Percentiles rank a stretch among this genome's conserved stretches.
Evolutionary conservation across 2,329 filamentous ascomycete genomes (phyloP).

Genomic region (Xylariaceae sp.): DNA sequence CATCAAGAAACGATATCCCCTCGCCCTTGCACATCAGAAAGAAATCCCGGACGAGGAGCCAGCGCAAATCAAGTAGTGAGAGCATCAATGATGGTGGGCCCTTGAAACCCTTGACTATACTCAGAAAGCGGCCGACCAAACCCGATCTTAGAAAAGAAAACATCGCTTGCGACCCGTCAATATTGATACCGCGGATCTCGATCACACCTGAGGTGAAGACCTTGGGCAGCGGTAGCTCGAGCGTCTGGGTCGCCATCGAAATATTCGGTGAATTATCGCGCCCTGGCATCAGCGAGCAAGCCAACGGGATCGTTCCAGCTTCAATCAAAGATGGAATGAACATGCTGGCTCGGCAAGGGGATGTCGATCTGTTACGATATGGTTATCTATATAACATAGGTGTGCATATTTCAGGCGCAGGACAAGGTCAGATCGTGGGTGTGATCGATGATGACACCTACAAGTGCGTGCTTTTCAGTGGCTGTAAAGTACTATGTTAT

Average conservation of each 20-base stretch:
- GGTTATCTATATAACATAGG: conserved; percentile 46
- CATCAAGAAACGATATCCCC: conserved; percentile 15
- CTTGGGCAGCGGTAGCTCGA: conserved; percentile 28
- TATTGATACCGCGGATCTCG: conserved; percentile 39
- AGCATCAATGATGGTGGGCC: conserved; percentile 17
- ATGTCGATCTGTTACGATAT: conserved; percentile 27
- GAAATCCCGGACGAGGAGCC: conserved; percentile 5
- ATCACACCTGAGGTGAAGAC: conserved; percentile 38
- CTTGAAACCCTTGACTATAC: conserved; percentile 21
- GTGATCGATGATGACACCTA: conserved; percentile 33
- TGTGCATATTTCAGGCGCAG: conserved; percentile 40
- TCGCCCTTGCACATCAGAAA: conserved; percentile 25
- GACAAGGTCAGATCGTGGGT: conserved; percentile 38
- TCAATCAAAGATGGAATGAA: conserved; percentile 6
- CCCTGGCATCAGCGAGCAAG: conserved; percentile 9
- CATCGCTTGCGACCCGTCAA: conserved; percentile 19
- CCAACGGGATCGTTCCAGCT: conserved; percentile 1
- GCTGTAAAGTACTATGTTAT: neutral
- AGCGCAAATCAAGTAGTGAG: conserved; percentile 14
- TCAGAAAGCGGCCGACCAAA: conserved; percentile 15
- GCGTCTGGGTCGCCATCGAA: conserved; percentile 48
- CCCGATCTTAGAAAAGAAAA: neutral
- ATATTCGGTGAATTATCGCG: conserved; percentile 37
- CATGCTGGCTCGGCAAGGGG: conserved; percentile 17
- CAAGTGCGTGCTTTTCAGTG: conserved; percentile 4